Conservation (phyloP, 805 yeast species). For the Metschnikowia henanensis region DNA sequence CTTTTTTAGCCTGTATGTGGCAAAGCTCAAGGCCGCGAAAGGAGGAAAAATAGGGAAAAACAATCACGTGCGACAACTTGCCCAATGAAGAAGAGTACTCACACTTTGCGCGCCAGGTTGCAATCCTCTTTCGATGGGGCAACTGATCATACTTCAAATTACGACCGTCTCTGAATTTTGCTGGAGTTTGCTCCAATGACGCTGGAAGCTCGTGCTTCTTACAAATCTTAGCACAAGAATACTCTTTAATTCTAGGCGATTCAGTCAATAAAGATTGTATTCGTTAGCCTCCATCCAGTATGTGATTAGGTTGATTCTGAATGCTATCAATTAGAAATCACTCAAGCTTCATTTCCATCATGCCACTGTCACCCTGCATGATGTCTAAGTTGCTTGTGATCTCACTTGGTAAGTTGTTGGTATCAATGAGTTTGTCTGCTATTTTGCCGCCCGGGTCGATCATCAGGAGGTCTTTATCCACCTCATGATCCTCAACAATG, state of each 20-base stretch:
- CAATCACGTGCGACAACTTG: slow-evolving; percentile 10
- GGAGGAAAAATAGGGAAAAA: slow-evolving; percentile 9
- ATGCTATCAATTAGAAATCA: neutral
- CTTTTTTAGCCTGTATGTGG: slow-evolving; percentile 10
- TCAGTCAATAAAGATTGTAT: too few species aligned
- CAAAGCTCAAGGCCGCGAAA: slow-evolving; percentile 6
- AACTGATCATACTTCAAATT: too few species aligned
- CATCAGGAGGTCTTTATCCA: slow-evolving; percentile 39
- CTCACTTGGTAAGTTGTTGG: slow-evolving; percentile 58
- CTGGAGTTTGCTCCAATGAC: too few species aligned
- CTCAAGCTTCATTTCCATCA: slow-evolving; percentile 34
- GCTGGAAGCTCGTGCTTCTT: too few species aligned
- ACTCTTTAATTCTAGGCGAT: too few species aligned
- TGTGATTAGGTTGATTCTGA: too few species aligned
- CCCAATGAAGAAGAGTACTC: slow-evolving; percentile 8
- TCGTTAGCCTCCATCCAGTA: neutral
- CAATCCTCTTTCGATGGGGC: too few species aligned
- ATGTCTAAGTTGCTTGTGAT: slow-evolving; percentile 50
- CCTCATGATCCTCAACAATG: slow-evolving; percentile 36
- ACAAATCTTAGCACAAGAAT: too few species aligned
- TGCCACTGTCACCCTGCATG: slow-evolving; percentile 48
- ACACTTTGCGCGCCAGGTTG: slow-evolving; percentile 5
- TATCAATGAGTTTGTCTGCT: slow-evolving; percentile 49
- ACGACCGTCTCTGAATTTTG: too few species aligned
- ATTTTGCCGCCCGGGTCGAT: slow-evolving; percentile 46